Evolutionary conservation across 2,329 filamentous ascomycete genomes (phyloP), one percentile per base, ranked within the genome.

Genomic region (Sporothrix curviconia): DNA sequence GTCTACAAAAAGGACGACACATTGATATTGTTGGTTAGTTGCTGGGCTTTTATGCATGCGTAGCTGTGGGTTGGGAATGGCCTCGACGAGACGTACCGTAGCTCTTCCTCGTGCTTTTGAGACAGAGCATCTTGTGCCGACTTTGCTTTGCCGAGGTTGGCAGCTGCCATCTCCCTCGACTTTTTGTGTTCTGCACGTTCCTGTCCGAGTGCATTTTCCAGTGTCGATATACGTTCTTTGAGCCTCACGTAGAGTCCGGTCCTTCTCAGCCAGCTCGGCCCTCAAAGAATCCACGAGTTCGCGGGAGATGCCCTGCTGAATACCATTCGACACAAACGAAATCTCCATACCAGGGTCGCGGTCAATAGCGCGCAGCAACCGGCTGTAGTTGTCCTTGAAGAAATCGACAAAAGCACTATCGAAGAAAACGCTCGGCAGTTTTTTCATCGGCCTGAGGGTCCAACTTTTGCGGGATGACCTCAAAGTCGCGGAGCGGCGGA

Each of bases 351-450:
- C 90, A 0, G 94, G 94, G 61, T 96, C 90, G 60, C 92, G 85
- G 71, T 99, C 94, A 64, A 99, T 89, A 14, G 90, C 89, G 61
- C 90, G 84, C 39, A 87, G 76, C 58, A 96, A 75, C 8, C 92
- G 86, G 66, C 89, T 92, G 68, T 95, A 97, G 68, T 96, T 96
- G 66, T 97, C 92, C 67, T 96, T 96, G 66, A 96, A 83, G 66
- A 97, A 96, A 60, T 96, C 89, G 56, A 99, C 85, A 70, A 96
- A 97, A 0, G 82, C 82, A 47, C 83, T 79, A 64, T 96, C 91
- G 62, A 97, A 94, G 68, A 84, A 95, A 1, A 96, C 88, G 52
- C 92, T 86, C 1, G 91, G 88, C 7, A 92, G 64, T 72, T 81
- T n/a, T 70, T 76, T 56, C 76, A 65, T 71, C 80, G 49, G 65